Percentiles rank a stretch among this genome's conserved stretches.
Evolutionary conservation across 129 eudicot species (phyloP).

Genomic region (Oenanthe sinensis): DNA sequence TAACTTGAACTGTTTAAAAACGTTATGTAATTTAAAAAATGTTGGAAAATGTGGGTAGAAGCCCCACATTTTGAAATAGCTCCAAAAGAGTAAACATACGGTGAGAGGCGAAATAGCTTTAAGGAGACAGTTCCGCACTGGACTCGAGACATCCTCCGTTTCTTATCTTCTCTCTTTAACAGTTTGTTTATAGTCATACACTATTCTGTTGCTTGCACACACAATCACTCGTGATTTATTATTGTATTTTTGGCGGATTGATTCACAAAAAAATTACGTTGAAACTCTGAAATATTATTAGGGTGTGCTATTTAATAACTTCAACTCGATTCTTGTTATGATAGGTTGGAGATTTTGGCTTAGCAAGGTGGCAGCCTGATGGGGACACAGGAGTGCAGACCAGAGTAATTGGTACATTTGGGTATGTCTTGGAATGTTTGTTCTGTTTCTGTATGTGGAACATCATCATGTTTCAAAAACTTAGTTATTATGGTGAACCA

Average conservation of each 20-base stretch:
- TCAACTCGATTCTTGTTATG: constrained; percentile 3
- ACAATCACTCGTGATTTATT: too few relatives aligned
- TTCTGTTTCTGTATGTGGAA: constrained; percentile 5
- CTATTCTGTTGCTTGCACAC: too few relatives aligned
- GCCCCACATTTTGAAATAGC: too few relatives aligned
- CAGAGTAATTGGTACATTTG: constrained; percentile 86
- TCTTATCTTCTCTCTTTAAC: too few relatives aligned
- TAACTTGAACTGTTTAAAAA: not conserved
- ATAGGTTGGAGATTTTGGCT: constrained; percentile 89
- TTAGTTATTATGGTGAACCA: constrained; percentile 18
- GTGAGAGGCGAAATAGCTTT: too few relatives aligned
- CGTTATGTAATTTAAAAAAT: not conserved
- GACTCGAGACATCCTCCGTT: too few relatives aligned
- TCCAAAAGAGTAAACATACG: too few relatives aligned
- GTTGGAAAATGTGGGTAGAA: too few relatives aligned
- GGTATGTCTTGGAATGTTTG: constrained; percentile 33
- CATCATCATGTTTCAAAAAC: not conserved
- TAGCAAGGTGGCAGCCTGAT: constrained; percentile 93
- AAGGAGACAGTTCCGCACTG: too few relatives aligned
- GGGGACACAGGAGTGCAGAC: constrained; percentile 91
- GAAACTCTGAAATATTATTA: not conserved
- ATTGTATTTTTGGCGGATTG: too few relatives aligned
- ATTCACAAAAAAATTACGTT: too few relatives aligned
- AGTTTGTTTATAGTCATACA: too few relatives aligned
- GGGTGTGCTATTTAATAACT: constrained; percentile 1